Evolutionary conservation across 805 yeast genomes (phyloP), one percentile per base, ranked within the genome.

Genomic region (Yarrowia divulgata): DNA sequence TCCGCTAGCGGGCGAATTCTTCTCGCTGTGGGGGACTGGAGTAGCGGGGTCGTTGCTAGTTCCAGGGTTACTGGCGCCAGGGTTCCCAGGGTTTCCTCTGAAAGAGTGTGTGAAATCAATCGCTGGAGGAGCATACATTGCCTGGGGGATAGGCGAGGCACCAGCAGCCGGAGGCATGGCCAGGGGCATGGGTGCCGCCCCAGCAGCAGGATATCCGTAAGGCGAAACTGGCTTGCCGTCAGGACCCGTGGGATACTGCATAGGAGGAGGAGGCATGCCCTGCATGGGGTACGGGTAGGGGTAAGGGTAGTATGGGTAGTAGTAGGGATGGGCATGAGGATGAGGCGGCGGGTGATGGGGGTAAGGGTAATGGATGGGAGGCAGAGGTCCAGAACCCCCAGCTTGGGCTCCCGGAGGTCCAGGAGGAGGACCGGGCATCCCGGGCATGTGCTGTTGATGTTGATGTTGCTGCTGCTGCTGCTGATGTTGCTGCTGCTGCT

Each of bases 21-120:
- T 16, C 42, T 52, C 43, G 45, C 35, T 42, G 37, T 40, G 70
- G 49, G 40, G 71, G 13, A 35, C 18, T 8, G 55, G 54, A 12
- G 57, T 43, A 3, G 67, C 55, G 0, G 68, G 54, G 23, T 37
- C 45, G 19, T 52, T 37, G 23, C 43, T 19, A 6, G 23, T 4
- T 9, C 55, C 55, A 0, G 39, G 39, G 9, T 50, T 23, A 37
- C 37, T 46, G 16, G 50, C 13, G n/a, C 46, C 35, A 14, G 66
- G 37, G 5, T 63, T 23, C n/a, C 45, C 35, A 12, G 66, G 40
- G 7, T 60, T 32, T 35, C 71, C 60, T 23, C 74, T 69, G 70
- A 78, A 81, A 70, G 81, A 77, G 16, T 80, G 75, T 0, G 83
- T 81, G 71, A 81, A 81, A 69, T 81, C 83, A 58, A 81, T 78